Conservation (phyloP, 768 basidiomycete genomes). For the Lactifluus echinatus region DNA sequence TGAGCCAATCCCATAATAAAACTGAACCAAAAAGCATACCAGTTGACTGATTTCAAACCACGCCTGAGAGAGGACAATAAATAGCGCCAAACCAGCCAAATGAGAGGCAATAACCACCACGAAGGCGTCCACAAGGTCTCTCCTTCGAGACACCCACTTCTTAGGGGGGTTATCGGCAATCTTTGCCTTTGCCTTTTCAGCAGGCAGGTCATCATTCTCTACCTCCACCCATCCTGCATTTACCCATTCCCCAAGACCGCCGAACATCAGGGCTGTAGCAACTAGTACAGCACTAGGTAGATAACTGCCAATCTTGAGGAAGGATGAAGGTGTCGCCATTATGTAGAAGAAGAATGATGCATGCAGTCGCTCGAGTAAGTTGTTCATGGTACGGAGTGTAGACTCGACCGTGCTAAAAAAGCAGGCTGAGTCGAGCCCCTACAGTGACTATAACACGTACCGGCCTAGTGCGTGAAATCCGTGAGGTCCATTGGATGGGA, state of each 20-base stretch:
- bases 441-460: conserved; percentile 34
- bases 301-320: conserved; percentile 86
- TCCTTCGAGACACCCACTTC: conserved; percentile 38
- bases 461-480: conserved; percentile 90
- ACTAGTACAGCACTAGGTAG: conserved; percentile 82
- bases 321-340: conserved; percentile 51
- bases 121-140: conserved; percentile 49
- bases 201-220: neutral
- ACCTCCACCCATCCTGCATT: conserved; percentile 46
- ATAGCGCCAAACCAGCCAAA: conserved; percentile 42
- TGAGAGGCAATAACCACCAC: conserved; percentile 51
- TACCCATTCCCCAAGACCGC: conserved; percentile 69
- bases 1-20: neutral
- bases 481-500: conserved; percentile 86
- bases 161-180: neutral
- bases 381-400: conserved; percentile 82
- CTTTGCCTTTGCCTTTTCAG: neutral
- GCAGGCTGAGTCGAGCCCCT: neutral
- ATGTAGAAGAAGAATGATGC: conserved; percentile 98
- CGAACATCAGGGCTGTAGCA: conserved; percentile 78
- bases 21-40: conserved; percentile 29
- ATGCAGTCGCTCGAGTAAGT: conserved; percentile 90
- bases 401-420: conserved; percentile 71
- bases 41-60: conserved; percentile 35
- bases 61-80: conserved; percentile 37